Conservation (phyloP, 2,329 filamentous ascomycete genomes). For the Diaporthe humulicola region DNA sequence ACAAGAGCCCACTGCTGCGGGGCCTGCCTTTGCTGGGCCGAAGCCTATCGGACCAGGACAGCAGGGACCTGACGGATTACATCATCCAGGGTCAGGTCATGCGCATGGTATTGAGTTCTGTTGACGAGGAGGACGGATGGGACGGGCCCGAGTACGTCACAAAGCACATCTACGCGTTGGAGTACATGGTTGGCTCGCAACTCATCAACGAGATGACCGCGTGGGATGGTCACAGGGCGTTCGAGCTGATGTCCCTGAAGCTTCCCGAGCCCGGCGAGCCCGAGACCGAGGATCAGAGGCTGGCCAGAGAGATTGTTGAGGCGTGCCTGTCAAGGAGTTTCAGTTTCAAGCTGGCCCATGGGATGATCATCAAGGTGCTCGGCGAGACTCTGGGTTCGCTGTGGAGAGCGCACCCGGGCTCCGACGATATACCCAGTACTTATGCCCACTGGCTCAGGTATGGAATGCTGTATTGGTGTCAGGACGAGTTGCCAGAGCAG, state of each 20-base stretch:
- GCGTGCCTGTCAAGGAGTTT: constrained; percentile 63
- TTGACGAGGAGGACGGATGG: constrained; percentile 65
- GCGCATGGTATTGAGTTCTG: constrained; percentile 63
- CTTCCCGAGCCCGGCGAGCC: constrained; percentile 53
- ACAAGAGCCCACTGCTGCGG: constrained; percentile 59
- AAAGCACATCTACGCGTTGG: constrained; percentile 62
- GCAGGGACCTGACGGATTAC: constrained; percentile 65
- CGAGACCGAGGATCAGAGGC: constrained; percentile 60
- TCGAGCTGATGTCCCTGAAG: constrained; percentile 61
- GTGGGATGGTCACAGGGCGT: constrained; percentile 64
- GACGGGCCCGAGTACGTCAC: constrained; percentile 65
- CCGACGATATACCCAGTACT: constrained; percentile 62
- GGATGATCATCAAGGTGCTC: constrained; percentile 63
- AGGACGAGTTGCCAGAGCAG: constrained; percentile 53
- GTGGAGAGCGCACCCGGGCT: constrained; percentile 64
- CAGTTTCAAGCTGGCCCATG: constrained; percentile 68
- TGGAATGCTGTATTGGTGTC: constrained; percentile 62
- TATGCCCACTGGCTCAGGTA: constrained; percentile 68
- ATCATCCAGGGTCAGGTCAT: constrained; percentile 69
- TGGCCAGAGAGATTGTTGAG: constrained; percentile 65
- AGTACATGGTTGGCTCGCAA: constrained; percentile 64
- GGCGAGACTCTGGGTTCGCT: constrained; percentile 65
- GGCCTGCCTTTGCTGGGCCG: constrained; percentile 56
- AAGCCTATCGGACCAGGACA: constrained; percentile 54
- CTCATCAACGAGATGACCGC: constrained; percentile 65